A percentile compares a stretch with the other conserved stretches of the same genome.
Conservation (phyloP, 163 green algal genomes). For the Trebouxia gelatinosa region DNA sequence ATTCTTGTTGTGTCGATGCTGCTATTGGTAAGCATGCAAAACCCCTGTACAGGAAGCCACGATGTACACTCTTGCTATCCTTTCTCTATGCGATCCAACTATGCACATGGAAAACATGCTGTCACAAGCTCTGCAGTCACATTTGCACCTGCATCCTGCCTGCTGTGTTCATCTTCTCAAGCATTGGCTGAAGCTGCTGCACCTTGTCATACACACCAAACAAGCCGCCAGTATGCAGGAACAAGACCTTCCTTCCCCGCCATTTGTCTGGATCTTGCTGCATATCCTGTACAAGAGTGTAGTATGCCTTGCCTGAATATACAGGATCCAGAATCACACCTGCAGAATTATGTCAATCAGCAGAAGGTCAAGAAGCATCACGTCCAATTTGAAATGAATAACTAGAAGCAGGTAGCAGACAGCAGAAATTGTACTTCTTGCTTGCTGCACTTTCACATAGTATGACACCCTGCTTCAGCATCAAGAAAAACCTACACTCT, state of each 20-base stretch:
- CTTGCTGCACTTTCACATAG: too few species aligned
- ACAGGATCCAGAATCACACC: slow-evolving; percentile 87
- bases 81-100: neutral
- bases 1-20: too few species aligned
- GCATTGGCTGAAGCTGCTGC: slow-evolving; percentile 65
- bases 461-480: too few species aligned
- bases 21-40: too few species aligned
- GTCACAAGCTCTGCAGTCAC: too few species aligned
- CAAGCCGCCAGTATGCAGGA: slow-evolving; percentile 80
- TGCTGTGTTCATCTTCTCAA: slow-evolving; percentile 39
- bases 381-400: too few species aligned
- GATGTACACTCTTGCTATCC: too few species aligned
- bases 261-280: slow-evolving; percentile 61
- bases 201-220: slow-evolving; percentile 91
- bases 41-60: too few species aligned
- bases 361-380: too few species aligned
- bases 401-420: too few species aligned
- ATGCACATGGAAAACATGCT: slow-evolving; percentile 53
- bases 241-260: slow-evolving; percentile 77
- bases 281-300: slow-evolving; percentile 74
- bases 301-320: slow-evolving; percentile 90
- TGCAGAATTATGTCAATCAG: too few species aligned
- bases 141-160: slow-evolving; percentile 9
- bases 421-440: neutral
- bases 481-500: too few species aligned